phyloP scores from a whole-genome alignment of 345 rosid genomes.

The Salix caprea region DNA sequence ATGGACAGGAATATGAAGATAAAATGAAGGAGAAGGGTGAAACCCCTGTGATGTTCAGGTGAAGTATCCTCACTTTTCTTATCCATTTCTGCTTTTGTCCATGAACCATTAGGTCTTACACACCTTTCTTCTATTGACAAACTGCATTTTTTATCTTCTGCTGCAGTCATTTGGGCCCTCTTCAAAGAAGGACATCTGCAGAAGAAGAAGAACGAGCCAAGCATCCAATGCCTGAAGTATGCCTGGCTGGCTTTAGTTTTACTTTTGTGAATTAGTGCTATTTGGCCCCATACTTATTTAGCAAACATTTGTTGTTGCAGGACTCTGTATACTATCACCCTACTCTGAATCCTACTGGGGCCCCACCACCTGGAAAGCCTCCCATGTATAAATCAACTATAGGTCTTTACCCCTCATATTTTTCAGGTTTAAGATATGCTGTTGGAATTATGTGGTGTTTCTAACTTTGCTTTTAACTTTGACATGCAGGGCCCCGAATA shows the following conservation, averaged over 20 bases:
- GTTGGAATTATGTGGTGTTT: slow-evolving; percentile 2
- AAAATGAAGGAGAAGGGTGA: slow-evolving; percentile 97
- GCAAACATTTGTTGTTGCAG: slow-evolving; percentile 35
- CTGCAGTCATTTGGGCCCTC: slow-evolving; percentile 87
- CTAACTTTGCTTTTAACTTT: slow-evolving; percentile 10
- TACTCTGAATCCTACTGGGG: slow-evolving; percentile 92
- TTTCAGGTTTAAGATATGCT: neutral
- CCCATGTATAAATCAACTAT: slow-evolving; percentile 91
- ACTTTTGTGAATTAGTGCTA: neutral
- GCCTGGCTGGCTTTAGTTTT: slow-evolving; percentile 15
- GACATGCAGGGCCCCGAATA: slow-evolving; percentile 67
- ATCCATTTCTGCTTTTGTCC: slow-evolving; percentile 2
- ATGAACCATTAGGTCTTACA: slow-evolving; percentile 9
- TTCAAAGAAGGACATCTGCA: slow-evolving; percentile 62
- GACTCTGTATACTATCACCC: slow-evolving; percentile 98
- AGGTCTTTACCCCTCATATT: slow-evolving; percentile 34
- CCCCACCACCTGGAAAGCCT: slow-evolving; percentile 99
- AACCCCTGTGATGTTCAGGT: slow-evolving; percentile 97
- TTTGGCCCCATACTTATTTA: slow-evolving; percentile 5
- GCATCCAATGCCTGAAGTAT: slow-evolving; percentile 88
- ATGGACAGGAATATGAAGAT: slow-evolving; percentile 71
- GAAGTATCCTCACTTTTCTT: slow-evolving; percentile 4
- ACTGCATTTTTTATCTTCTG: slow-evolving; percentile 25
- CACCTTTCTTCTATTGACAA: slow-evolving; percentile 19
- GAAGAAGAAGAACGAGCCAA: slow-evolving; percentile 83